A percentile compares a stretch with the other conserved stretches of the same genome.
Evolutionary conservation across 805 yeast species (phyloP).

Genomic region (Henningerozyma blattae): DNA sequence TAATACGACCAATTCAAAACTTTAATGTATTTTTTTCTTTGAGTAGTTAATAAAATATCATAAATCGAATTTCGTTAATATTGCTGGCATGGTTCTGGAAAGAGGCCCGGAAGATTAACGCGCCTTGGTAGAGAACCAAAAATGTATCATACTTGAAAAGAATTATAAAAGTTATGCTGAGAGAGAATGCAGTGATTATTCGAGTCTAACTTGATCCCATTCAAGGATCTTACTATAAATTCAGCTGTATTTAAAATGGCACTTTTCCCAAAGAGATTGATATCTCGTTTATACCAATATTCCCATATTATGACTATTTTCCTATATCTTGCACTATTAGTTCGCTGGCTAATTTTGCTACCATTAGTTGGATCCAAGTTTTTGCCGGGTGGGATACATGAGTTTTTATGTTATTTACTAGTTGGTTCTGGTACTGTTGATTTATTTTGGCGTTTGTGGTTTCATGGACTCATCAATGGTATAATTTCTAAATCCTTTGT

Average conservation of each 20-base stretch:
- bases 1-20: too few relatives aligned
- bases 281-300: slow-evolving; percentile 16
- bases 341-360: slow-evolving; percentile 38
- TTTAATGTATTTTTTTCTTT: too few relatives aligned
- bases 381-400: slow-evolving; percentile 63
- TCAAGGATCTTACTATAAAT: background rate
- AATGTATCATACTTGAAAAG: too few relatives aligned
- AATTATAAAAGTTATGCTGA: too few relatives aligned
- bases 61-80: too few relatives aligned
- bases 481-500: slow-evolving; percentile 10
- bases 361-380: slow-evolving; percentile 57
- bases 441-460: slow-evolving; percentile 15
- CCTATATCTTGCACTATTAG: slow-evolving; percentile 18
- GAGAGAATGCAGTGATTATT: too few relatives aligned
- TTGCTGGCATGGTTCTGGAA: too few relatives aligned
- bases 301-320: slow-evolving; percentile 17
- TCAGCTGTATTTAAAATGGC: background rate
- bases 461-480: slow-evolving; percentile 12
- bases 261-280: slow-evolving; percentile 1
- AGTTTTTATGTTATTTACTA: slow-evolving; percentile 32
- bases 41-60: too few relatives aligned
- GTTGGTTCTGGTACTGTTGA: slow-evolving; percentile 12
- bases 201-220: too few relatives aligned
- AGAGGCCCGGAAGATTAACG: too few relatives aligned
- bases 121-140: too few relatives aligned